A percentile compares a stretch with the other conserved stretches of the same genome.
Conservation (phyloP, 1,284 basidiomycete species). For the Meripilus lineatus region DNA sequence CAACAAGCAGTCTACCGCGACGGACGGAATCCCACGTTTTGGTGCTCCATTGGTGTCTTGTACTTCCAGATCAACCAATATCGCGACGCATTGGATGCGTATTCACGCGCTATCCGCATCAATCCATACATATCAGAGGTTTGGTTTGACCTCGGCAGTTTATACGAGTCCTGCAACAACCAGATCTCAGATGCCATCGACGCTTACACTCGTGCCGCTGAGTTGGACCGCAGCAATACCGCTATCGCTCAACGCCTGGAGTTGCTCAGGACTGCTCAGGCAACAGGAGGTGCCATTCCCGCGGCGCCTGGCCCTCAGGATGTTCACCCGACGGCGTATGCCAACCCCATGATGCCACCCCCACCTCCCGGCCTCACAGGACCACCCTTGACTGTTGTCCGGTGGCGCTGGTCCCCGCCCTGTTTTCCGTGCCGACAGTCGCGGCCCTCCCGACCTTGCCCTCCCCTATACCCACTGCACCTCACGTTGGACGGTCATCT, state of each 20-base stretch:
- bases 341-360: constrained; percentile 65
- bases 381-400: constrained; percentile 57
- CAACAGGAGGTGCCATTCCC: constrained; percentile 73
- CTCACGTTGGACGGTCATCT: constrained; percentile 41
- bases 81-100: constrained; percentile 96
- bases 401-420: constrained; percentile 44
- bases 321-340: constrained; percentile 92
- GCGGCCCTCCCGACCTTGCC: constrained; percentile 56
- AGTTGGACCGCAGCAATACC: constrained; percentile 80
- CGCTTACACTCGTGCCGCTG: constrained; percentile 89
- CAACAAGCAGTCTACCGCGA: constrained; percentile 99
- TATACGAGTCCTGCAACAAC: constrained; percentile 99
- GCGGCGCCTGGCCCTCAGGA: constrained; percentile 89
- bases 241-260: constrained; percentile 77
- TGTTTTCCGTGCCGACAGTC: constrained; percentile 59
- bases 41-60: constrained; percentile 98
- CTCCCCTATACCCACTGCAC: constrained; percentile 46
- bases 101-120: constrained; percentile 96
- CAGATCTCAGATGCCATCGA: constrained; percentile 99
- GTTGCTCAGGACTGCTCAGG: constrained; percentile 77
- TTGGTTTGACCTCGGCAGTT: constrained; percentile 96
- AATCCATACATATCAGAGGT: constrained; percentile 99
- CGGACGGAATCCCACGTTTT: constrained; percentile 97
- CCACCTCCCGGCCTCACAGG: constrained; percentile 47
- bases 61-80: constrained; percentile 99